Base-by-base conservation (phyloP, 2,329 filamentous ascomycete species). In the Pestalotiopsis sp. region DNA sequence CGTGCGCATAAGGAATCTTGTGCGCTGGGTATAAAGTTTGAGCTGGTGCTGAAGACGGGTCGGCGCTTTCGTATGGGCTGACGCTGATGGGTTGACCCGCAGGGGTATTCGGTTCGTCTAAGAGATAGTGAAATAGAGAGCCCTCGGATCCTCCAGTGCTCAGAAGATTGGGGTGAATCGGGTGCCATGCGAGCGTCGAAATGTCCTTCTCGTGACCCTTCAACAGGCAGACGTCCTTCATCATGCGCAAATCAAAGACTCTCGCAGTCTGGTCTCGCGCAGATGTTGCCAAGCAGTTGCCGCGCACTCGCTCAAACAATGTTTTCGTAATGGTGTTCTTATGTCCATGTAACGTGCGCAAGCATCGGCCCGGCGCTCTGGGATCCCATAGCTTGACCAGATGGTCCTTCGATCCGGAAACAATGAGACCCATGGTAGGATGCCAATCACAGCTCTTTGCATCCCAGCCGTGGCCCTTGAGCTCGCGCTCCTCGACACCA, bases 391-490 rank as follows among this genome's bases (percentile, higher is more conserved):
- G 90, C 80, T 98, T 98, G 76, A 99, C 94, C 71, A 97, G 86
- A 80, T 99, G 95, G 77, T 99, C 96, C 82, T 99, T 99, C 12
- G 95, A 98, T 49, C 96, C 96, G 0, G 96, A 98, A 4, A 97
- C 95, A 39, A 99, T 87, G 4, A 99, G 83, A 1, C 96, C 96
- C 82, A 98, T 98, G 23, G 92, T 93, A 1, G 95, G 95, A 83
- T 99, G 96, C 96, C 96, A 99, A 78, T 99, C 95, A 68, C 97
- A 97, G 66, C 91, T 94, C 81, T 98, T 98, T 23, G 94, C 95
- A 78, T 99, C 96, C 96, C 96, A 99, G 72, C 94, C 94, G 80
- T 99, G 96, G n/a, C 96, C 96, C 52, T 91, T 92, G 52, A 99
- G 83, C 12, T 92, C 92, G 0, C 91, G 92, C 76, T 98, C 95